Base-by-base conservation (phyloP, 148 eudicot genomes). In the Dianthus caryophyllus region DNA sequence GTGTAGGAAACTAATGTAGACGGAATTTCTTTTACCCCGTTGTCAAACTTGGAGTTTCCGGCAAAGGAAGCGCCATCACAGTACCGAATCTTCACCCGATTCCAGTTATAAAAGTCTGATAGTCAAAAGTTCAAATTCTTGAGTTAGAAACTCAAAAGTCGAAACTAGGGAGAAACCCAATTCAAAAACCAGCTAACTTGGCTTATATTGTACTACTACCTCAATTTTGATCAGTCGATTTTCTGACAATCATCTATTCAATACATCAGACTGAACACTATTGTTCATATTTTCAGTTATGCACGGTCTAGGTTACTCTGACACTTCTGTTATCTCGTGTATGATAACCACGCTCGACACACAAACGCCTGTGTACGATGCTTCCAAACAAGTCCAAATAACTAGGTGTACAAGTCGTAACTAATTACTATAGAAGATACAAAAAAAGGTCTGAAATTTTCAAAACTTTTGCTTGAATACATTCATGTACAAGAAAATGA, bases 1-100 rank as follows among this genome's bases (percentile, higher is more conserved):
- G 20, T 51, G 31, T 36, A 33, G 38, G 3, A 2, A 3, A 33
- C 38, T 43, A 7, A 11, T 4, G 17, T n/a, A 5, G 36, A 10
- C 14, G 52, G 7, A 49, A 46, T n/a, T 18, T 70, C n/a, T n/a
- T n/a, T 66, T 75, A 94, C 99, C 89, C 90, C 93, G 76, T 94
- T 90, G 61, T 79, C 52, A 58, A 82, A 90, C 75, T 69, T 73
- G 44, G 90, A 73, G 52, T 94, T 72, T 14, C 99, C 99, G 49
- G 89, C 86, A 80, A 90, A 94, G 11, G 99, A 94, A 51, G 97
- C 99, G 30, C 99, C 99, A 65, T 94, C 99, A 73, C 99, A 94
- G 26, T 94, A 94, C 83, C 96, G 81, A 53, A 94, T 65, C 85
- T 90, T 90, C 57, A 94, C 96, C 26, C 99, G 99, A 56, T 94